Base-by-base conservation (phyloP, 2,329 filamentous ascomycete genomes). In the Ceratocystis ficicola region DNA sequence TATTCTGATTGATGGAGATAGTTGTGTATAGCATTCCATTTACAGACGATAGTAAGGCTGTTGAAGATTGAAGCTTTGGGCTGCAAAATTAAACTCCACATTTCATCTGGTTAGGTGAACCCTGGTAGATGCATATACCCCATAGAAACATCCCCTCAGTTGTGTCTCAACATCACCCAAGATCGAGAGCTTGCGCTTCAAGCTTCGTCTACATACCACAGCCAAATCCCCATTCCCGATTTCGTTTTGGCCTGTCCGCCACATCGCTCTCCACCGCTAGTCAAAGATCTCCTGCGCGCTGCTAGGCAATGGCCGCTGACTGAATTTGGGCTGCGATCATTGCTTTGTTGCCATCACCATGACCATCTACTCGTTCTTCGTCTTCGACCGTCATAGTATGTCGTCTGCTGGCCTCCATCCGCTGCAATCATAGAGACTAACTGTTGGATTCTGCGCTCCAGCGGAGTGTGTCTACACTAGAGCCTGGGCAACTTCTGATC, bases 401-500 rank as follows among this genome's bases (percentile, higher is more conserved):
- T 73, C 12, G 62, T 5, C 46, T 60, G 44, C 44, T 48, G 55
- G 28, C 5, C 5, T 22, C 12, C 66, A 65, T 61, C 64, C 68
- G 69, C 65, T 65, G 20, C 63, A 65, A 68, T 63, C 22, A 30
- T 28, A 59, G 20, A 22, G 44, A 44, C 22, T 64, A 55, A 65
- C 41, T n/a, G 20, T 30, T 25, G 20, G 20, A 48, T 60, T 7
- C 65, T 41, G 52, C 48, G 44, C 60, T 52, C 15, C 75, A 97
- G 93, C 94, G 74, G 93, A 97, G 78, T 99, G 94, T 80, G 91
- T 99, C 77, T 99, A 97, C 84, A 88, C 86, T 75, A 89, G 89
- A 72, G 86, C 86, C 74, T 99, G 93, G 93, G 80, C 86, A 50
- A 81, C 84, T 57, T 44, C 67, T 62, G 69, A 70, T 70, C 71